Evolutionary conservation across 1,284 basidiomycete species (phyloP).

Genomic region (Cystobasidium sp.): DNA sequence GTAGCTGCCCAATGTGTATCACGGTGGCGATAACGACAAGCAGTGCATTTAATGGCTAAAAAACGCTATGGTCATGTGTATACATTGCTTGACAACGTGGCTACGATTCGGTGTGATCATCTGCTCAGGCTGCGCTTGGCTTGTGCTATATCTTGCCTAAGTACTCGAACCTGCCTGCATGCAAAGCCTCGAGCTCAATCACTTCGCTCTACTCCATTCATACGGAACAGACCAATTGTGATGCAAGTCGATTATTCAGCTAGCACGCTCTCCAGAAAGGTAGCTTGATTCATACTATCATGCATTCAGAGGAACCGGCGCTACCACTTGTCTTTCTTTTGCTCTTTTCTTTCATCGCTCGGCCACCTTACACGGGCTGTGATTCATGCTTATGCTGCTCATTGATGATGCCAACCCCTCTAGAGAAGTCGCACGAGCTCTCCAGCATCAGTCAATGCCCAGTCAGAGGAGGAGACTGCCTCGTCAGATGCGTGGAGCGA

Average conservation of each 20-base stretch:
- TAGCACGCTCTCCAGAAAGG: constrained; percentile 8
- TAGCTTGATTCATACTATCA: not conserved
- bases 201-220: not conserved
- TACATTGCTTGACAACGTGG: too few relatives aligned
- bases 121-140: too few relatives aligned
- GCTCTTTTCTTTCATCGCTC: not conserved
- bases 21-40: not conserved
- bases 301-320: not conserved
- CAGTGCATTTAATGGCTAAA: too few relatives aligned
- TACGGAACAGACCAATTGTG: not conserved
- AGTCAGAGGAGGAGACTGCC: not conserved
- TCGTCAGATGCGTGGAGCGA: constrained; percentile 41
- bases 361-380: not conserved
- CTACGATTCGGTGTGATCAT: too few relatives aligned
- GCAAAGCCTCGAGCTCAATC: not conserved
- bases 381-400: not conserved
- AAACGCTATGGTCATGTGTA: too few relatives aligned
- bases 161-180: too few relatives aligned
- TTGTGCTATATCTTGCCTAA: too few relatives aligned
- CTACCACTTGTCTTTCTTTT: constrained; percentile 28
- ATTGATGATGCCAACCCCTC: not conserved
- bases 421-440: constrained; percentile 12
- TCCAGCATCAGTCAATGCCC: not conserved
- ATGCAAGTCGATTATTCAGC: constrained; percentile 8
- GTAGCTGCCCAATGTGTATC: not conserved